phyloP scores from a whole-genome alignment of 495 filamentous ascomycete species.

The Talaromyces thailandensis region DNA sequence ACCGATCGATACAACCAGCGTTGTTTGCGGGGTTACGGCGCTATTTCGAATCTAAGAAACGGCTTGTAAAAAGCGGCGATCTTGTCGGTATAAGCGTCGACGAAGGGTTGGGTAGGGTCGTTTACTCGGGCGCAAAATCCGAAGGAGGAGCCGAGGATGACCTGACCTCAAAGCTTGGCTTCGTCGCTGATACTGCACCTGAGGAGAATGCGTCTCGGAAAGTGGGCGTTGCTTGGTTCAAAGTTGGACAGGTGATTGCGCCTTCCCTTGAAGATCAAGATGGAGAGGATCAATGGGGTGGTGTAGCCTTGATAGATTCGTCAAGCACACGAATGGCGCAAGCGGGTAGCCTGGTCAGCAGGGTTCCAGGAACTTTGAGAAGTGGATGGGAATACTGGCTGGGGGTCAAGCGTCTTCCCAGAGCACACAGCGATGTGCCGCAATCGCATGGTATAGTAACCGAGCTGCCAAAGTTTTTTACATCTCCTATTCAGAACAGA shows the following conservation, averaged over 20 bases:
- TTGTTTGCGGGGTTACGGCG: constrained; percentile 77
- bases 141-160: constrained; percentile 62
- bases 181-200: constrained; percentile 14
- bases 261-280: constrained; percentile 43
- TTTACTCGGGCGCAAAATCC: constrained; percentile 51
- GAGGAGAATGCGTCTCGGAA: constrained; percentile 22
- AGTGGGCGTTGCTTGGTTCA: constrained; percentile 79
- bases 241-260: constrained; percentile 63
- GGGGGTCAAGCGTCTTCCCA: constrained; percentile 53
- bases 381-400: constrained; percentile 85
- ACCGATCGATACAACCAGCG: constrained; percentile 70
- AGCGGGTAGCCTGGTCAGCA: constrained; percentile 71
- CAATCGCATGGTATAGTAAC: constrained; percentile 36
- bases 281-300: constrained; percentile 68
- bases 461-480: constrained; percentile 38
- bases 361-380: constrained; percentile 60
- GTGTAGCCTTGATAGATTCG: constrained; percentile 74
- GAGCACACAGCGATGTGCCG: constrained; percentile 22
- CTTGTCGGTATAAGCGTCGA: constrained; percentile 81
- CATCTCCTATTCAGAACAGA: constrained; percentile 61
- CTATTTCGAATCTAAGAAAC: constrained; percentile 69
- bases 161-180: constrained; percentile 37
- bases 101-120: constrained; percentile 63
- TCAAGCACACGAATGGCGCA: constrained; percentile 79
- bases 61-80: constrained; percentile 78